These are phyloP conservation scores for Adansonia madagascariensis DNA, from an alignment of 441 rosid species.

Conservation along the genomic window DNA sequence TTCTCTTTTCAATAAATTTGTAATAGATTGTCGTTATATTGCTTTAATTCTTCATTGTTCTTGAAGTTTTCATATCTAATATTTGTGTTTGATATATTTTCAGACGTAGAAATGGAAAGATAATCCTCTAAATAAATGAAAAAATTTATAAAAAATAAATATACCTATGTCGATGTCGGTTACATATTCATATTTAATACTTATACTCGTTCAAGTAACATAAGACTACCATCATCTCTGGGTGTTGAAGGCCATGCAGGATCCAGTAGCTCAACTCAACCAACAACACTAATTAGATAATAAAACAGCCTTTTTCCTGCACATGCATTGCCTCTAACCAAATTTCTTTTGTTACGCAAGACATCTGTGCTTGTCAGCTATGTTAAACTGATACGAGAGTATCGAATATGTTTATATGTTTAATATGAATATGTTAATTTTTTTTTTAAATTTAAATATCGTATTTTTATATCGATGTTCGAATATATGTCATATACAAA, in stretches of 20 bases:
- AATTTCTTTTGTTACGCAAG: background rate
- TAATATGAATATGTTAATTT: no score
- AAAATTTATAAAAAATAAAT: no score
- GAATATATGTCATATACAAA: background rate
- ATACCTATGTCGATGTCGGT: no score
- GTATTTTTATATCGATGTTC: background rate
- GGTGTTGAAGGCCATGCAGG: background rate
- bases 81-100: no score
- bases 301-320: background rate
- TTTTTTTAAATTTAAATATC: background rate
- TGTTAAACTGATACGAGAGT: background rate
- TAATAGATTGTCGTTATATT: background rate
- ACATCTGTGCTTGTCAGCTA: background rate
- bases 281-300: background rate
- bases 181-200: no score
- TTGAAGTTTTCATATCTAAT: no score
- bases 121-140: no score
- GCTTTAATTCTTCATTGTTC: no score
- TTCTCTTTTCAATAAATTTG: background rate
- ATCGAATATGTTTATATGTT: background rate
- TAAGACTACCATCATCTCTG: background rate
- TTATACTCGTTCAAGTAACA: no score
- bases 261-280: background rate
- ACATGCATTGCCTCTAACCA: slow-evolving; percentile 18
- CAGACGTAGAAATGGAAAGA: no score